Base-by-base conservation (phyloP, 163 green algal genomes). In the Scenedesmus sp. region DNA sequence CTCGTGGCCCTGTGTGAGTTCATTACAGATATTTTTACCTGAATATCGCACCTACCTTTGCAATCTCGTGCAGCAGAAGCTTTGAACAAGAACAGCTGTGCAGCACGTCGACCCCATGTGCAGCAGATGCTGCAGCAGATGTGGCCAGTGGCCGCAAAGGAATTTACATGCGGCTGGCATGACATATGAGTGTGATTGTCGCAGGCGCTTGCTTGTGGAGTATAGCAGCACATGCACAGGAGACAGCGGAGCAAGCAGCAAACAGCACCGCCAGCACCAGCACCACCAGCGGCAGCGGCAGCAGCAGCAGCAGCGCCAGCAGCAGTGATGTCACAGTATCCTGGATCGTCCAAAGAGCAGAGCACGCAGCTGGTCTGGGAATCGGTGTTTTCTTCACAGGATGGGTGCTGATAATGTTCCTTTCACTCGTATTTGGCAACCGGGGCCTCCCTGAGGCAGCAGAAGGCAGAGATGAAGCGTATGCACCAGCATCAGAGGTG, bases 381-480 rank as follows among this genome's bases (percentile, higher is more conserved):
- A 42, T 76, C 1, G 72, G 72, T 4, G 53, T 90, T 2, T 40
- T 90, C 18, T 59, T 30, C 20, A 30, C 44, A 35, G 85, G 85
- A 3, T 37, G 78, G 22, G 18, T 59, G 15, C n/a, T 84, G 3
- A 90, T 90, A 15, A 2, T 84, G 30, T 30, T 83, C 3, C 51
- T 90, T 3, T 56, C 70, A 2, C 65, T 76, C 30, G n/a, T 43
- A 13, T 76, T 90, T n/a, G 85, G 85, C 18, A 90, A 84, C 49
- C 7, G n/a, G 24, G 85, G 85, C 1, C 44, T 89, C 33, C 61
- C 40, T 4, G 76, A 68, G 6, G 65, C 65, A 43, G 40, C n/a
- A 20, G 42, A 49, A 30, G 10, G 51, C 51, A 61, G 59, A 18
- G 56, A 61, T 80, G 83, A 80, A n/a, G 40, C 42, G 18, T 80